phyloP scores from a whole-genome alignment of 371 early-diverging fungal genomes.

The Rhizopus microsporus region DNA sequence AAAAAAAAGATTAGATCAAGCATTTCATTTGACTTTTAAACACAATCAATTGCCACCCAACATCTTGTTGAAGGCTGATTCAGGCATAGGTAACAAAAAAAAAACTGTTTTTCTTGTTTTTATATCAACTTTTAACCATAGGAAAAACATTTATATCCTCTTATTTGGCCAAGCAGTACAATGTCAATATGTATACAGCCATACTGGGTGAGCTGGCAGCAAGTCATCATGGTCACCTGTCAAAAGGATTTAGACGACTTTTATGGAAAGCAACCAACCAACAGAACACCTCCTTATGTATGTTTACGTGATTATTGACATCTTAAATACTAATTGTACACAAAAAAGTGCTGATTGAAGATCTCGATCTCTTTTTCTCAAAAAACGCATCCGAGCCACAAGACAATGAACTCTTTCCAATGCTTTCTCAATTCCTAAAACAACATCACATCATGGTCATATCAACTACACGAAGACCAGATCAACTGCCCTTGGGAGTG shows the following conservation, averaged over 20 bases:
- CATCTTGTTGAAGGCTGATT: conserved; percentile 39
- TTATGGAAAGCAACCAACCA: conserved; percentile 24
- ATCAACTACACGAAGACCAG: conserved; percentile 15
- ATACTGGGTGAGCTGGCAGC: conserved; percentile 43
- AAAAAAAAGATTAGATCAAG: conserved; percentile 33
- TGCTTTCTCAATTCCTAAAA: not conserved
- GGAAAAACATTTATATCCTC: conserved; percentile 42
- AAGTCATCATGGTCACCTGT: conserved; percentile 36
- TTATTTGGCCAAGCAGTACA: conserved; percentile 25
- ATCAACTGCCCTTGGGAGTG: conserved; percentile 1
- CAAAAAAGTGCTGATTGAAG: conserved; percentile 50
- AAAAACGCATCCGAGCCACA: conserved; percentile 32
- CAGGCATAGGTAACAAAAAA: conserved; percentile 38
- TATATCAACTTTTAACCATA: not conserved
- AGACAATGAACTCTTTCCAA: conserved; percentile 8
- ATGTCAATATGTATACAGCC: conserved; percentile 20
- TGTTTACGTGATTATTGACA: conserved; percentile 13
- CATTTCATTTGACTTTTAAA: conserved; percentile 34
- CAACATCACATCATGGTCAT: conserved; percentile 4
- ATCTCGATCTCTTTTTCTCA: conserved; percentile 59
- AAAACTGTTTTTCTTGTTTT: not conserved
- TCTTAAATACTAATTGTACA: too few species aligned
- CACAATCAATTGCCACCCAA: conserved; percentile 13
- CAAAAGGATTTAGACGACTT: conserved; percentile 37
- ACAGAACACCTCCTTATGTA: conserved; percentile 3